Percentiles rank a stretch among this genome's conserved stretches.
Evolutionary conservation across 1,284 basidiomycete genomes (phyloP).

Genomic region (Polyporus tsugae): DNA sequence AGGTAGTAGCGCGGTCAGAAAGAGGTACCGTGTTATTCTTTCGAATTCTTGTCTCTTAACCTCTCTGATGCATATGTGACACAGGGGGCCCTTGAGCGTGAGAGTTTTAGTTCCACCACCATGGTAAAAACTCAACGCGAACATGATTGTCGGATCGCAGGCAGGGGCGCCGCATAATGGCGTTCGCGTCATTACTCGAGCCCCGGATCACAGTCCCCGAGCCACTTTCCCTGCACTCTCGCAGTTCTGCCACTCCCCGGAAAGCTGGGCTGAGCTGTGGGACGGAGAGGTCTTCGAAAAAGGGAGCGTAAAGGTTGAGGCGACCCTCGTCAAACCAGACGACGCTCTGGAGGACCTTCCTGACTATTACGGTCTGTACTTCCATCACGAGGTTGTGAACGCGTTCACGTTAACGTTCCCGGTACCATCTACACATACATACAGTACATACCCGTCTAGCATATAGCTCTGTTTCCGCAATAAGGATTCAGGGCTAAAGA

Average conservation of each 20-base stretch:
- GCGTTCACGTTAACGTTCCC: too few relatives aligned
- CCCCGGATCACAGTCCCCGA: constrained; percentile 3
- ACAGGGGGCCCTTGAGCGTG: neutral
- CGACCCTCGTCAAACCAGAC: constrained; percentile 7
- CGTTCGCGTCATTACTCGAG: neutral
- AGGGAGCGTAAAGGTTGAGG: constrained; percentile 44
- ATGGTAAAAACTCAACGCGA: neutral
- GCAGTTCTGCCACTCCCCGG: constrained; percentile 18
- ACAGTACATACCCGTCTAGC: neutral
- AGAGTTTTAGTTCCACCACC: neutral
- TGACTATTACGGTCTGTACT: neutral
- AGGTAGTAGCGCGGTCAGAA: neutral
- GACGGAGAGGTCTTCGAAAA: constrained; percentile 46
- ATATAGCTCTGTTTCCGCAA: neutral
- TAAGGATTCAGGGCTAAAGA: too few relatives aligned
- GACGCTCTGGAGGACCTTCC: too few relatives aligned
- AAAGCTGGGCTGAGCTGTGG: constrained; percentile 51
- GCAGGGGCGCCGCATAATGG: constrained; percentile 30
- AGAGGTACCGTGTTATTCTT: neutral
- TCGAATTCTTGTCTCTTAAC: neutral
- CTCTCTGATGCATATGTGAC: neutral
- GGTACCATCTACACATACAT: neutral
- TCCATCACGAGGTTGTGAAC: constrained; percentile 11
- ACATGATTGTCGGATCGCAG: constrained; percentile 44
- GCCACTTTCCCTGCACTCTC: neutral